Evolutionary conservation across 2,329 filamentous ascomycete genomes (phyloP), one percentile per base, ranked within the genome.

Genomic region (Aspergillus novofumigatus): DNA sequence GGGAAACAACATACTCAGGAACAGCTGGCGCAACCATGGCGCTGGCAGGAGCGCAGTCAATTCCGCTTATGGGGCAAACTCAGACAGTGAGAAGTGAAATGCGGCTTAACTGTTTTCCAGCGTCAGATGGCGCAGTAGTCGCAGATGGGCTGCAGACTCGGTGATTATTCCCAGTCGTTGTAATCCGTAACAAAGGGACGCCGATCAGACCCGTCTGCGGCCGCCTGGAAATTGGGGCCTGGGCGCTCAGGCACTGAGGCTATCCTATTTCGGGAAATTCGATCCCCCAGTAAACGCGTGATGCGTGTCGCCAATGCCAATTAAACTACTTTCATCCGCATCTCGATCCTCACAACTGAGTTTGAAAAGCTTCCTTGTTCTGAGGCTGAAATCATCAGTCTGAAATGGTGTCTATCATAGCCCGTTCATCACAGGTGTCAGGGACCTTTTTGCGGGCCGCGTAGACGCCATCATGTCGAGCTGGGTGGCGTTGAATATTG

Each of bases 401-500:
- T 64, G 68, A 63, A 44, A 71, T 71, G 69, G 54, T 56, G 59
- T 47, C 52, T 42, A 48, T 28, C 32, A 49, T 44, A 20, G 35
- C 53, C 21, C 52, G 23, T 44, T 50, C 44, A 35, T 52, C 49
- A 44, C 56, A 48, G 54, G 53, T 42, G 55, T 23, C 53, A 58
- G 52, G 56, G 52, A 65, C 52, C 61, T 62, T 54, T 48, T 49
- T 55, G 51, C 53, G 28, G 51, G 59, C 55, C 60, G 53, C 57
- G 55, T 59, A 57, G 52, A 51, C 49, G 58, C 47, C 62, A 69
- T 48, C 58, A 81, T 81, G 80, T 75, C 80, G 41, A 82, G 85
- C 67, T 97, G 95, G 78, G 86, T 88, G 68, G 91, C 93, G 53
- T 86, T 97, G 74, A 99, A 99, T 72, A 85, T 97, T 76, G 92